Evolutionary conservation across 768 basidiomycete species (phyloP), one percentile per base, ranked within the genome.

Genomic region (Mycena kentingensis): DNA sequence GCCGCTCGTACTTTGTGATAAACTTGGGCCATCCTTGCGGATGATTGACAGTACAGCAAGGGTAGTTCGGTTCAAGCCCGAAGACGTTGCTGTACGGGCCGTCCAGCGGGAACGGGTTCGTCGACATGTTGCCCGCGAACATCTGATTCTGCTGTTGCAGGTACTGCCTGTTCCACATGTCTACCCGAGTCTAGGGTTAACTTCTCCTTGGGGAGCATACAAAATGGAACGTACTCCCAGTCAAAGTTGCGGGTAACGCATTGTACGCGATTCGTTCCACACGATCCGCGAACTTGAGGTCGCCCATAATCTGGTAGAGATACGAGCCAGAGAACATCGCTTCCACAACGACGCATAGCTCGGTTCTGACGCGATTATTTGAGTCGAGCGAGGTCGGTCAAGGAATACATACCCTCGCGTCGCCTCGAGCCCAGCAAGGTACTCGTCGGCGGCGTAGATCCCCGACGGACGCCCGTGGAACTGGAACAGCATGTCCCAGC

Each of bases 301-400:
- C 78, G 27, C 79, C 80, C 11, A 77, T 81, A 19, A 81, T 71
- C 66, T 82, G 82, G 54, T 79, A 81, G 2, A 82, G 68, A 58
- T 73, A 82, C 16, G 79, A 80, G 15, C 79, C 80, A 12, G 80
- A 81, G 65, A 81, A 81, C 80, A 83, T 81, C 4, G 80, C 78
- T 75, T 82, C 81, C 79, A 81, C 80, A 10, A 81, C 77, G 4
- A 80, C 59, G 56, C 80, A 83, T 2, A 81, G 67, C 51, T 83
- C 80, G 2, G 81, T 81, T 38, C 80, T 81, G 47, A 4, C 27
- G 26, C 24, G 36, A 19, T 29, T 15, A 13, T 16, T 38, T 24
- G 49, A 48, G 49, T 4, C n/a, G 31, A 52, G 15, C 51, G 19
- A 27, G 15, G 25, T 29, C 22, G 8, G n/a, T 7, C 13, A 25